Percentiles rank a stretch among this genome's conserved stretches.
Conservation (phyloP, 371 early-diverging fungal genomes). For the Syncephalastrum monosporum region DNA sequence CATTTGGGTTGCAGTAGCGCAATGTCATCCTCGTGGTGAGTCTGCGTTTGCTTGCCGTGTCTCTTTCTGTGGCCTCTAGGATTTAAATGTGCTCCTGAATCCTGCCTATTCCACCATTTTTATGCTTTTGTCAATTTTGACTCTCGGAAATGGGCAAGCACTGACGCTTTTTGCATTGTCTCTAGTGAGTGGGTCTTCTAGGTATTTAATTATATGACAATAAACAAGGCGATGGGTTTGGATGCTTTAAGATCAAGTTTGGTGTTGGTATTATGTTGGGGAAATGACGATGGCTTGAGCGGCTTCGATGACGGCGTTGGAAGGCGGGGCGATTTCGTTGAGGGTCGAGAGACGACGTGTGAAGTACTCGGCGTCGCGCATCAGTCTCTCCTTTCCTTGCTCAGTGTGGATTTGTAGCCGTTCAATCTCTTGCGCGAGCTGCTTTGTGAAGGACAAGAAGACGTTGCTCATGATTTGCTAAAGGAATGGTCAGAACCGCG, state of each 20-base stretch:
- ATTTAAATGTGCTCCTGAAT: conserved; percentile 41
- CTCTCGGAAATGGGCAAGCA: not conserved
- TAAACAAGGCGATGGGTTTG: not conserved
- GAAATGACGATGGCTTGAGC: conserved; percentile 49
- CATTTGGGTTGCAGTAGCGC: not conserved
- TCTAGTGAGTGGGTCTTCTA: not conserved
- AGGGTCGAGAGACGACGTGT: conserved; percentile 63
- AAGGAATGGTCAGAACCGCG: not conserved
- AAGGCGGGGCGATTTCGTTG: conserved; percentile 73
- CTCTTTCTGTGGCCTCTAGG: conserved; percentile 45
- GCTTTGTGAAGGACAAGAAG: conserved; percentile 70
- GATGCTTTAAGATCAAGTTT: not conserved
- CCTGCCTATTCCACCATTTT: conserved; percentile 5
- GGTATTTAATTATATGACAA: not conserved
- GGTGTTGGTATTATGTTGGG: not conserved
- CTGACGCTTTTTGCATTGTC: conserved; percentile 1
- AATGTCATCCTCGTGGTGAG: conserved; percentile 4
- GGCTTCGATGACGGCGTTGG: conserved; percentile 71
- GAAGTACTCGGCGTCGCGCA: conserved; percentile 73
- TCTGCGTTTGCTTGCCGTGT: conserved; percentile 13
- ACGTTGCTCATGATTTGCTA: conserved; percentile 72
- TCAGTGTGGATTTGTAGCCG: conserved; percentile 65
- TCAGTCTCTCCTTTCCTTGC: conserved; percentile 78
- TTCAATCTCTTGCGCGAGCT: conserved; percentile 72
- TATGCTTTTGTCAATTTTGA: conserved; percentile 3